Evolutionary conservation across 2,329 filamentous ascomycete species (phyloP), one percentile per base, ranked within the genome.

Genomic region (Claviceps sp.): DNA sequence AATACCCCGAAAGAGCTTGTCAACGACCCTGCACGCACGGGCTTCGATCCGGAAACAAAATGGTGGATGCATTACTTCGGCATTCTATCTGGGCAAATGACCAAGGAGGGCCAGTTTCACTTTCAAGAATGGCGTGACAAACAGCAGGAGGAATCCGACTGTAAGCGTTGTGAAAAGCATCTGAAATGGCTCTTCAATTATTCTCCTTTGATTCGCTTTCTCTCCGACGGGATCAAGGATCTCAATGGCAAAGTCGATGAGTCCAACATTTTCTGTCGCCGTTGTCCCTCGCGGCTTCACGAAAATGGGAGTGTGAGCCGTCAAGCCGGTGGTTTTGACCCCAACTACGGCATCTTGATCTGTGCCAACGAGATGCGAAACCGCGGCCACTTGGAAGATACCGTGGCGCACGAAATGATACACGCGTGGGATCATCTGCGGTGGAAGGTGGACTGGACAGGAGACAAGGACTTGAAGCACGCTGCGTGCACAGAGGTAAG

Each of bases 341-440:
- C 89, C 1, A 77, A 85, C 49, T 86, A 89, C 64, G 93, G 93
- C 39, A 96, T 98, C 56, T 66, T 94, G 62, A 75, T 98, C 22
- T 98, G 93, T 69, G 88, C 93, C 49, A 98, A 98, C 68, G 84
- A 93, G 69, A 80, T 97, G 64, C 75, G 84, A 53, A 82, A 88
- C 63, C 74, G 82, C 52, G 82, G 83, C 36, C 88, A 95, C 64
- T 68, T 95, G 59, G 93, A 98, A 71, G 93, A 98, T 66, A 95
- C 90, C 11, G 73, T 98, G 62, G 84, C 90, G 29, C 93, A 98
- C 68, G 93, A 98, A 72, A 94, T 98, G 88, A 86, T 98, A 50
- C 93, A 98, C 67, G 90, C 90, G 1, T 97, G 89, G 75, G 93
- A 98, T 66, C 86, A 95, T 66, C 64, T 97, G 59, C 74, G 91